These are phyloP conservation scores for Hanseniaspora nectarophila DNA, from an alignment of 805 yeast genomes.

Conservation along the genomic window DNA sequence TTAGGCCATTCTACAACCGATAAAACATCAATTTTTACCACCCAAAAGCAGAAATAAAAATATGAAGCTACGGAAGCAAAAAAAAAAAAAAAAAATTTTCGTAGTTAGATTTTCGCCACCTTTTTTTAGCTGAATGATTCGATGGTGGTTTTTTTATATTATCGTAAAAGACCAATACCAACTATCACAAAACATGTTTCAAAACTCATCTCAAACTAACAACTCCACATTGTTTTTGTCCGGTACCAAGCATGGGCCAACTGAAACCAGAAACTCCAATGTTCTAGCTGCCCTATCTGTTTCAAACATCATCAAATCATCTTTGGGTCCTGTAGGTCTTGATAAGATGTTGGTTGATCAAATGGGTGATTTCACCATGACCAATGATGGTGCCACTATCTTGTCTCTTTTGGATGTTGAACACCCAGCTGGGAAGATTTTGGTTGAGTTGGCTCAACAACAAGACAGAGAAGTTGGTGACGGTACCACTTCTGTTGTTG, in stretches of 20 bases:
- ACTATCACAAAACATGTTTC: conserved; percentile 34
- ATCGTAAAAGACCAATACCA: no score
- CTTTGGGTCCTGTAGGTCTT: conserved; percentile 94
- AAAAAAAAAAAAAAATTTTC: no score
- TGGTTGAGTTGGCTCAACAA: conserved; percentile 95
- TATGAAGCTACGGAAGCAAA: no score
- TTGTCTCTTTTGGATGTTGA: conserved; percentile 83
- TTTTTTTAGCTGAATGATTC: no score
- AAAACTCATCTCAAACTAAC: conserved; percentile 23
- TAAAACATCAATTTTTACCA: no score
- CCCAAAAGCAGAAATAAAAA: no score
- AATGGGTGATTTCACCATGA: conserved; percentile 96
- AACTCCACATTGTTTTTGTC: conserved; percentile 80
- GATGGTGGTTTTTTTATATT: no score
- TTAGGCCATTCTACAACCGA: no score
- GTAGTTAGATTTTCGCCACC: no score
- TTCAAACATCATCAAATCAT: conserved; percentile 71
- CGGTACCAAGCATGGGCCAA: conserved; percentile 92
- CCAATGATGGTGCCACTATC: conserved; percentile 98
- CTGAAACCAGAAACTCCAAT: conserved; percentile 90
- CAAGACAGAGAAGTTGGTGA: conserved; percentile 98
- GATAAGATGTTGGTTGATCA: conserved; percentile 98
- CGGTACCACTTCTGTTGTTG: conserved; percentile 95
- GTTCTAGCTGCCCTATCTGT: conserved; percentile 85
- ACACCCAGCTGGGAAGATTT: conserved; percentile 96